Evolutionary conservation across 129 eudicot species (phyloP).

Genomic region (Lactuca sativa): DNA sequence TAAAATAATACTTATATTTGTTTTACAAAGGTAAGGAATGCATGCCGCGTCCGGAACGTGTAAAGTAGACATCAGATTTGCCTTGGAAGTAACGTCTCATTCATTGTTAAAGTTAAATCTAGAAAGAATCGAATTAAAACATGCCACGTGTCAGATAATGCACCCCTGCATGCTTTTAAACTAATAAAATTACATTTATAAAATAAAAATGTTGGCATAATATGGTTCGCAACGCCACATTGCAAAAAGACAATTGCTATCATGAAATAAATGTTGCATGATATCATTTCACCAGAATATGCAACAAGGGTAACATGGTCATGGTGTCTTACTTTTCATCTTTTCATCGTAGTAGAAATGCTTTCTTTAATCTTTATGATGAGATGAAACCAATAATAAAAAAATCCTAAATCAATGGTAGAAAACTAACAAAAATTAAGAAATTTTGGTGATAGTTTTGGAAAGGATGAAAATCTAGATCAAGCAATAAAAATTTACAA

Average conservation of each 20-base stretch:
- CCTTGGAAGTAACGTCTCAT: not conserved
- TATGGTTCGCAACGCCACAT: not conserved
- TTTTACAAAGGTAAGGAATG: not conserved
- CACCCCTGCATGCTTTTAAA: not conserved
- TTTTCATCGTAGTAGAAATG: no score
- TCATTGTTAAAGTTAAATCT: no score
- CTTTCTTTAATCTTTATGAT: not conserved
- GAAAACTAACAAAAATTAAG: not conserved
- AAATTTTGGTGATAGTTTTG: not conserved
- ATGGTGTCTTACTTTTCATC: not conserved
- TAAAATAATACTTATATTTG: no score
- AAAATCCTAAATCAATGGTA: not conserved
- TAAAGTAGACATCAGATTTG: not conserved
- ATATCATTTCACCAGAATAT: not conserved
- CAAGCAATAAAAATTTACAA: not conserved
- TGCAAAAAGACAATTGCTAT: not conserved
- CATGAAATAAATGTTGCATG: not conserved
- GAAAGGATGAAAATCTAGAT: not conserved
- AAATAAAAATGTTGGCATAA: no score
- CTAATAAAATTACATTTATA: not conserved
- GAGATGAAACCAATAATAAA: not conserved
- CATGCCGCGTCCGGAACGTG: constrained; percentile 5
- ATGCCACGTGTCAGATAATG: not conserved
- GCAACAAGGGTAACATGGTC: not conserved
- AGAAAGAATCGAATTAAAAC: not conserved